Base-by-base conservation (phyloP, 352 stramenopile species). In the Proteromonas lacertae region DNA sequence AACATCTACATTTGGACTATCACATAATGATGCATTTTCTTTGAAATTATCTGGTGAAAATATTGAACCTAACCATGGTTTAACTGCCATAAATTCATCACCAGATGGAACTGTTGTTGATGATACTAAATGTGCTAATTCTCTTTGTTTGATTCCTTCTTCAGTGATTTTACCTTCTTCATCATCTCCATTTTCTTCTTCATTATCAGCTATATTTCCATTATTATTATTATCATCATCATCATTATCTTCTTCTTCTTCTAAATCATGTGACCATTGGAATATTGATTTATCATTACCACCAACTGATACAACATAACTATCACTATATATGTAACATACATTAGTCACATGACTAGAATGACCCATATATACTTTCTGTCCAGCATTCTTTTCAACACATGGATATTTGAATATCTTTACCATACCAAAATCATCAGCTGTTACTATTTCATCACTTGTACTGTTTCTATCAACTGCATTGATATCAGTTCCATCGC, bases 271-370 rank as follows among this genome's bases (percentile, higher is more conserved):
- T 28, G 31, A 40, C 70, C 70, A 86, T 36, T 80, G 56, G 46
- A 82, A 62, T 9, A 84, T 42, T 1, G 53, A 55, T 5, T 66
- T 56, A 41, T 86, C 69, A 35, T 62, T 58, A 0, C 68, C 67
- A 3, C 70, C 69, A 12, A 54, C 46, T 29, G 61, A 78, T 14
- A 86, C 37, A 0, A 82, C 43, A 14, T 66, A 55, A 1, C 41
- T 44, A 40, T 70, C 62, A 4, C 56, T 52, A 13, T 38, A 30
- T 28, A 47, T 53, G 61, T 69, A 84, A 4, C 66, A 49, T 0
- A 77, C 65, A 25, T 63, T 75, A 2, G 59, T 74, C n/a, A 83
- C 65, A 23, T 80, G 57, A 0, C 60, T 67, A 7, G 62, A 61
- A 44, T 88, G 68, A 1, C 64, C 64, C 13, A 51, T 48, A 33